These are phyloP conservation scores for Penicillium sp. DNA, from an alignment of 2,329 filamentous ascomycete species.

Conservation along the genomic window DNA sequence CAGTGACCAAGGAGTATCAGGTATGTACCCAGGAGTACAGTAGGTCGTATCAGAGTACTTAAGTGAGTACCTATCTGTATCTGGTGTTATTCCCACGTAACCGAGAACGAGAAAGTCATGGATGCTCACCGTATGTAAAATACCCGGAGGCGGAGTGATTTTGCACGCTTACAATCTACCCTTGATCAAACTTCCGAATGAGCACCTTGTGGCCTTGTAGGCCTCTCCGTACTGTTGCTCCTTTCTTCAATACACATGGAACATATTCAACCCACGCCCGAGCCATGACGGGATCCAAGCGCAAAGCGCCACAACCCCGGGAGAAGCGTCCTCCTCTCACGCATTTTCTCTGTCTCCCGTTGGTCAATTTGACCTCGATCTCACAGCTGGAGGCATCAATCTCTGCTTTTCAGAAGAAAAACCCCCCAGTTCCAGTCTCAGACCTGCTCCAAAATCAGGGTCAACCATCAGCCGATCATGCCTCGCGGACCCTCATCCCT, in stretches of 20 bases:
- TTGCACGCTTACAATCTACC: too few relatives aligned
- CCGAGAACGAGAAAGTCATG: too few relatives aligned
- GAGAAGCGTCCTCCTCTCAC: conserved; percentile 39
- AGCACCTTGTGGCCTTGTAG: neutral
- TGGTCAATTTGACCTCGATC: conserved; percentile 62
- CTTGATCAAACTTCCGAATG: conserved; percentile 2
- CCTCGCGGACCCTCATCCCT: conserved; percentile 54
- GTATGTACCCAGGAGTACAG: too few relatives aligned
- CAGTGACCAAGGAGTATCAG: too few relatives aligned
- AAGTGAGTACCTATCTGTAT: too few relatives aligned
- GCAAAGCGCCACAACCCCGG: conserved; percentile 1
- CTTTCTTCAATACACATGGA: neutral
- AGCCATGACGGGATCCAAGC: neutral
- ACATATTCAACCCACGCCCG: neutral
- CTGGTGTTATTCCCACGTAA: too few relatives aligned
- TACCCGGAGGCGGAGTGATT: too few relatives aligned
- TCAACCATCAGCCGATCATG: conserved; percentile 22
- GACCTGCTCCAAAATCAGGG: neutral
- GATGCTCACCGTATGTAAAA: too few relatives aligned
- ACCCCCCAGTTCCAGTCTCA: conserved; percentile 1
- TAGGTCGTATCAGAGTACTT: too few relatives aligned
- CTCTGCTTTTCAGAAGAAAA: conserved; percentile 55
- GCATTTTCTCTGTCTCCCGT: conserved; percentile 54
- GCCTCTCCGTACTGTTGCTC: neutral
- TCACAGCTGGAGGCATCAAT: conserved; percentile 66